A percentile compares a stretch with the other conserved stretches of the same genome.
Conservation (phyloP, 495 filamentous ascomycete genomes). For the Aspergillus steynii region DNA sequence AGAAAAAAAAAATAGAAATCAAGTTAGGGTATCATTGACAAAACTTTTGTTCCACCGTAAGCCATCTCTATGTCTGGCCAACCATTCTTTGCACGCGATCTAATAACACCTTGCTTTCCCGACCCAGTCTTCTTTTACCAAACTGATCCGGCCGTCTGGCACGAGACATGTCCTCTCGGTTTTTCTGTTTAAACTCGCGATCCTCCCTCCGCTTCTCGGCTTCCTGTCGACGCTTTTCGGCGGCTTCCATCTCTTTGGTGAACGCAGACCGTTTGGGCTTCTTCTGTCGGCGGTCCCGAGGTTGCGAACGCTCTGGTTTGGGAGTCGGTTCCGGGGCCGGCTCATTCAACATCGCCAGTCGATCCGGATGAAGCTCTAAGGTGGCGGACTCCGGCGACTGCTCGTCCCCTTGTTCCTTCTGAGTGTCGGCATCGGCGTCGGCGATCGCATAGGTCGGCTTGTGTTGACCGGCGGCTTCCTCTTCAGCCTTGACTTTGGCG, state of each 20-base stretch:
- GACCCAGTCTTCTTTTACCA: constrained; percentile 80
- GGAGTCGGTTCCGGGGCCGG: constrained; percentile 26
- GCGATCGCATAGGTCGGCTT: constrained; percentile 37
- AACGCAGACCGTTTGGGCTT: constrained; percentile 68
- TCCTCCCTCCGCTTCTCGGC: constrained; percentile 61
- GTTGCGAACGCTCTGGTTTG: constrained; percentile 19
- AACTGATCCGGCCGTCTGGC: constrained; percentile 72
- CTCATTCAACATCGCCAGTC: constrained; percentile 65
- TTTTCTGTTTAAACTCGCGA: constrained; percentile 59
- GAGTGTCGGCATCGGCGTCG: constrained; percentile 19
- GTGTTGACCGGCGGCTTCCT: constrained; percentile 35
- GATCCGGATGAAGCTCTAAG: constrained; percentile 69
- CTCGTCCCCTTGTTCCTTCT: constrained; percentile 11
- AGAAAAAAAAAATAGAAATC: neutral
- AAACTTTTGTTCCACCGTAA: constrained; percentile 11
- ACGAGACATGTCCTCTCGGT: constrained; percentile 70
- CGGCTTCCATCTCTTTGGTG: constrained; percentile 71
- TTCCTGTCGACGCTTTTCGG: constrained; percentile 63
- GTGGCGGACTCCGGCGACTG: constrained; percentile 34
- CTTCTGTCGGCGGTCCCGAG: constrained; percentile 30
- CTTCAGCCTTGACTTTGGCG: constrained; percentile 76
- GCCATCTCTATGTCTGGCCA: constrained; percentile 27
- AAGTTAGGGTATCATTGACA: constrained; percentile 25
- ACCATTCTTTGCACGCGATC: constrained; percentile 79
- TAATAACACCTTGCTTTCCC: constrained; percentile 80